A percentile compares a stretch with the other conserved stretches of the same genome.
Conservation (phyloP, 169 alveolate genomes). For the Babesia divergens region DNA sequence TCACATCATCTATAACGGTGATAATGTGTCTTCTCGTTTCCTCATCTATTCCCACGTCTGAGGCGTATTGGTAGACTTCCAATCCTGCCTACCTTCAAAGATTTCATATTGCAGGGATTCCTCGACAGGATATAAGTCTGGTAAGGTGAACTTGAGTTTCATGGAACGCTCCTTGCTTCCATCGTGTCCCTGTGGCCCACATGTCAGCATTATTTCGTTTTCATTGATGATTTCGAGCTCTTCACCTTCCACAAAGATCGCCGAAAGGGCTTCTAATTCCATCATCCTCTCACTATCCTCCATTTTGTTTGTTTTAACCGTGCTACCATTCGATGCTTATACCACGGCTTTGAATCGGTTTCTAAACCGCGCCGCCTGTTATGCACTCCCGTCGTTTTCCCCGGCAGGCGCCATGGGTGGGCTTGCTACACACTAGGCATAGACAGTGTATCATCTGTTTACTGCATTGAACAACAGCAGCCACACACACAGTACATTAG, state of each 20-base stretch:
- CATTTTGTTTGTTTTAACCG: conserved; percentile 4
- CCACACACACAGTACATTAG: not conserved
- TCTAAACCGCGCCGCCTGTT: not conserved
- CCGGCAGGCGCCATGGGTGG: conserved; percentile 19
- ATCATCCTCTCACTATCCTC: conserved; percentile 26
- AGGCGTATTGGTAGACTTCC: not conserved
- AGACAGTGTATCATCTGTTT: not conserved
- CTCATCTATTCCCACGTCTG: conserved; percentile 4
- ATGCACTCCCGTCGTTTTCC: conserved; percentile 6
- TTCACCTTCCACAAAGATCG: conserved; percentile 32
- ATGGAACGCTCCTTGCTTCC: conserved; percentile 2
- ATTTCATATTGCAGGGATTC: conserved; percentile 11
- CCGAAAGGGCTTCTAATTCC: conserved; percentile 40
- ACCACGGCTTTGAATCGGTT: not conserved
- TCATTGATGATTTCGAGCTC: conserved; percentile 23
- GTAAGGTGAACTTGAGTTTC: conserved; percentile 9
- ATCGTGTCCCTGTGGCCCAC: conserved; percentile 13
- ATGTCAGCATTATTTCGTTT: conserved; percentile 10
- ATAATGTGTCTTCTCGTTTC: not conserved
- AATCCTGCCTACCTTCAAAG: conserved; percentile 6
- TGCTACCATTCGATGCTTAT: not conserved
- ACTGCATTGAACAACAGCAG: not conserved
- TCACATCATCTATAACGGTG: conserved; percentile 6
- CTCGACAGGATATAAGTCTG: conserved; percentile 16
- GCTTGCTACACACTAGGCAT: not conserved